Evolutionary conservation across 176 grass and related monocot species (phyloP).

Genomic region (Phoenix roebelenii): DNA sequence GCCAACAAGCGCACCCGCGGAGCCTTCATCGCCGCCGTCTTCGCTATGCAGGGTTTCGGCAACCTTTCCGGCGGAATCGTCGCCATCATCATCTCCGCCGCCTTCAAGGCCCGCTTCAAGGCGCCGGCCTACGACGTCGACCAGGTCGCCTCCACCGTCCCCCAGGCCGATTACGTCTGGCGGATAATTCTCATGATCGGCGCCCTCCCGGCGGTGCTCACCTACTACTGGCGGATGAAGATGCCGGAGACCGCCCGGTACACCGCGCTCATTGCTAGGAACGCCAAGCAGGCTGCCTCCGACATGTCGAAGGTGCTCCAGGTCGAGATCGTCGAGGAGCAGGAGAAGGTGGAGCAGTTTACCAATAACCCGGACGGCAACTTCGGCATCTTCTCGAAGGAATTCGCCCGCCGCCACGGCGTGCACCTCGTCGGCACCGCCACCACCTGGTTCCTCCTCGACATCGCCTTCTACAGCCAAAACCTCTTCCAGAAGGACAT

Average conservation of each 20-base stretch:
- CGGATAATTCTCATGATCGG: too few relatives aligned
- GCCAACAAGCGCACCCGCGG: slow-evolving; percentile 68
- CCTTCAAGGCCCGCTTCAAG: not conserved
- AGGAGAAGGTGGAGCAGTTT: slow-evolving; percentile 7
- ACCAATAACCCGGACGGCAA: not conserved
- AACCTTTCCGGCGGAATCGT: slow-evolving; percentile 13
- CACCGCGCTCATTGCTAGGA: slow-evolving; percentile 51
- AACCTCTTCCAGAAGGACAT: slow-evolving; percentile 52
- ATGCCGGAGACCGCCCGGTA: slow-evolving; percentile 75
- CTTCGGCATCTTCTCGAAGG: slow-evolving; percentile 43
- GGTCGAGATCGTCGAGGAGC: slow-evolving; percentile 29
- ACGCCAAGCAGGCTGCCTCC: slow-evolving; percentile 33
- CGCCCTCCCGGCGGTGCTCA: slow-evolving; percentile 15
- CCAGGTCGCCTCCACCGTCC: not conserved
- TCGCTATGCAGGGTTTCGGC: slow-evolving; percentile 9
- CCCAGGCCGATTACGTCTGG: not conserved
- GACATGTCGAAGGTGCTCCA: slow-evolving; percentile 70
- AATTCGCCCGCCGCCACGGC: slow-evolving; percentile 41
- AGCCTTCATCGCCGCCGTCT: not conserved
- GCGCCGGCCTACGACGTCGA: not conserved
- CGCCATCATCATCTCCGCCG: slow-evolving; percentile 7
- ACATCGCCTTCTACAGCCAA: slow-evolving; percentile 40
- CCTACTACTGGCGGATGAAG: slow-evolving; percentile 58
- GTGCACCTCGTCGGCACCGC: slow-evolving; percentile 39
- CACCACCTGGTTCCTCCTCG: slow-evolving; percentile 42